Conservation (phyloP, 2,329 filamentous ascomycete species). For the Colletotrichum liaoningense region DNA sequence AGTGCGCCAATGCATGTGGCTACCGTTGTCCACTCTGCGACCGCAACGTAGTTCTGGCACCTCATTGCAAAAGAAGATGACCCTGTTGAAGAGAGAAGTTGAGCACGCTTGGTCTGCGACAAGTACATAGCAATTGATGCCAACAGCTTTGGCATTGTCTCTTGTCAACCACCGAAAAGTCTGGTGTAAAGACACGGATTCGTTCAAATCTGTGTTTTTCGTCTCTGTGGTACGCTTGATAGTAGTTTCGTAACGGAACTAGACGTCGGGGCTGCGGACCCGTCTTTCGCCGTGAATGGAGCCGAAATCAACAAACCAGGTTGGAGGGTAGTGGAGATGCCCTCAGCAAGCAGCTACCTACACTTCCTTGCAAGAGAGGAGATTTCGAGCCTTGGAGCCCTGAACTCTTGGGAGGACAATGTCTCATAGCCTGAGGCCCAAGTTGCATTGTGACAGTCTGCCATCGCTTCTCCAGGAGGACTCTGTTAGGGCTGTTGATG, state of each 20-base stretch:
- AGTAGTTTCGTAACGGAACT: not conserved
- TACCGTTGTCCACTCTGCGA: not conserved
- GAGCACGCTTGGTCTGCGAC: too few species aligned
- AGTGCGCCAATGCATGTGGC: not conserved
- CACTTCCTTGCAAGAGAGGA: not conserved
- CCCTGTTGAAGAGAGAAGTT: not conserved
- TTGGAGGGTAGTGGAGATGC: not conserved
- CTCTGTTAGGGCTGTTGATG: not conserved
- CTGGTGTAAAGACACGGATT: not conserved
- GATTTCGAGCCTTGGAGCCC: not conserved
- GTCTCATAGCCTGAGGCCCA: conserved; percentile 1
- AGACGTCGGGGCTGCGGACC: not conserved
- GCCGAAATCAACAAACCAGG: not conserved
- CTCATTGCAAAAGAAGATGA: not conserved
- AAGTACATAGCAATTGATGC: not conserved
- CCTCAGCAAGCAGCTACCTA: not conserved
- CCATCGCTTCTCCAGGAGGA: not conserved
- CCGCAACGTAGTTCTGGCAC: not conserved
- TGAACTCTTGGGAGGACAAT: not conserved
- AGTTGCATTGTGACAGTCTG: not conserved
- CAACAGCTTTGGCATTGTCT: not conserved
- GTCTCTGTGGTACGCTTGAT: not conserved
- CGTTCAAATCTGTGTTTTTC: not conserved
- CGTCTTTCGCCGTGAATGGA: not conserved
- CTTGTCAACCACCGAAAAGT: not conserved